Evolutionary conservation across 805 yeast genomes (phyloP).

Genomic region (Wickerhamomyces bovis): DNA sequence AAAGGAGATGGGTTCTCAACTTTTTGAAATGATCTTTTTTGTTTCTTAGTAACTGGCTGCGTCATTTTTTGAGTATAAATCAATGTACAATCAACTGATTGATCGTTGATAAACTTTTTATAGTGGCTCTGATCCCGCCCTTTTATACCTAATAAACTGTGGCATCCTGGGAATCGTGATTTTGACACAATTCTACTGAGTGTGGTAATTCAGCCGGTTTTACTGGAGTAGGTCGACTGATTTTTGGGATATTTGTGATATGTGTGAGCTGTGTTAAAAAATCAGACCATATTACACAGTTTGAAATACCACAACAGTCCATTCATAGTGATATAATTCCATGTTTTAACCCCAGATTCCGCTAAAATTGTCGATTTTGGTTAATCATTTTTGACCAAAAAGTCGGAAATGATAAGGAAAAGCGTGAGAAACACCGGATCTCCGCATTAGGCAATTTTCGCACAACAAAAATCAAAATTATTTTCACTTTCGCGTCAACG

Average conservation of each 20-base stretch:
- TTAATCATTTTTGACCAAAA: too few species aligned
- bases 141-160: not conserved
- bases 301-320: not conserved
- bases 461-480: not conserved
- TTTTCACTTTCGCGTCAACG: not conserved
- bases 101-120: not conserved
- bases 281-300: not conserved
- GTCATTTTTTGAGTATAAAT: not conserved
- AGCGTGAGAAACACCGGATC: not conserved
- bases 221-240: not conserved
- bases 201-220: not conserved
- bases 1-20: slow-evolving; percentile 18
- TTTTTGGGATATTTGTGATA: not conserved
- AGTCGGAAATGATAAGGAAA: not conserved
- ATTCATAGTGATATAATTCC: too few species aligned
- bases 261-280: not conserved
- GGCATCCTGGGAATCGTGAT: not conserved
- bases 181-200: not conserved
- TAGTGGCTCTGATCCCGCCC: not conserved
- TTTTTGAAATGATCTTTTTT: slow-evolving; percentile 4
- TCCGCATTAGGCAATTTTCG: not conserved
- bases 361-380: not conserved
- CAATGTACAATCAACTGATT: not conserved
- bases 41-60: not conserved
- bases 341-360: not conserved